Base-by-base conservation (phyloP, 192 early-diverging fungal species). In the Backusella morwellensis region DNA sequence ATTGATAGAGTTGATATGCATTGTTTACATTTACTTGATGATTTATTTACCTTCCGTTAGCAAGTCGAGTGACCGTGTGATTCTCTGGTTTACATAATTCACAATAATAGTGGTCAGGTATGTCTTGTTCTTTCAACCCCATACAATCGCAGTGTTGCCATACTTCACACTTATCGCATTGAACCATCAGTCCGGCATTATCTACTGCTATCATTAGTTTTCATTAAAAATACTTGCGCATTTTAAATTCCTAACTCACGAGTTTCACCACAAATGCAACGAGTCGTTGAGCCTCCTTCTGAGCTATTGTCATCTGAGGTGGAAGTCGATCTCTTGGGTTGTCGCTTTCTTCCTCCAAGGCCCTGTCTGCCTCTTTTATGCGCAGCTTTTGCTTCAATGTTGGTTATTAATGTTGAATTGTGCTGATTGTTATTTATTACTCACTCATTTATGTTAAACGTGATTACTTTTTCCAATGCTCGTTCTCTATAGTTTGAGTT, bases 91-190 rank as follows among this genome's bases (percentile, higher is more conserved):
- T 82, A 54, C 86, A 87, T 4, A 78, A 70, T 38, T 87, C 86
- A 41, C 86, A 87, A 56, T 82, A 87, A 70, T 87, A 87, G 40
- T 84, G 81, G 40, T 87, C 86, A 19, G 86, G 86, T 26, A 85
- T 83, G 66, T 85, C 82, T 56, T 82, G 80, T 74, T 85, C 76
- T 36, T 78, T 79, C 3, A 87, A 75, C 15, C 86, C 86, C 15
- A 87, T 81, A 47, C 86, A 87, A 8, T 82, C 79, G 67, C 86
- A 87, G 72, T 87, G 86, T 38, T 87, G 86, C 86, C 86, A 87
- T 35, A 87, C 86, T 69, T 87, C 83, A 54, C 86, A 87, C 19
- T 80, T 87, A 29, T 87, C 86, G 69, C 86, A 87, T 70, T 84
- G 82, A 4, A 87, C 83, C 86, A 87, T 87, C 8, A 87, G 70